phyloP scores from a whole-genome alignment of 805 yeast genomes.

The Cyberlindnera maritima region DNA sequence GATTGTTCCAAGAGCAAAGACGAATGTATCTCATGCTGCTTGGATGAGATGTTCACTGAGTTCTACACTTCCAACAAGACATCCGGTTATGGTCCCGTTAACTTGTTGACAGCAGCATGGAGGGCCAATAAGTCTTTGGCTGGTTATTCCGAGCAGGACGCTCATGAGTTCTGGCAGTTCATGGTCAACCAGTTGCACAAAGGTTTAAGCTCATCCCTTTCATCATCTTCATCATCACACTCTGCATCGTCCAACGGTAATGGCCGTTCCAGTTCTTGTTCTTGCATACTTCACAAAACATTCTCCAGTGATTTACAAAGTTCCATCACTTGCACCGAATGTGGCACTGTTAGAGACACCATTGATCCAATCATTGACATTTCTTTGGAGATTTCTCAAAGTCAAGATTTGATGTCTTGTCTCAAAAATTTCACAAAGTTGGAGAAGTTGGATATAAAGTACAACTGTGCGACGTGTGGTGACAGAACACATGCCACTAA shows the following conservation, averaged over 20 bases:
- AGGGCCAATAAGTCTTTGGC: conserved; percentile 79
- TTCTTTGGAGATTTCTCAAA: conserved; percentile 66
- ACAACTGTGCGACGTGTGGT: conserved; percentile 67
- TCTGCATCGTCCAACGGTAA: neutral
- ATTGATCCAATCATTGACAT: conserved; percentile 89
- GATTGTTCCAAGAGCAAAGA: conserved; percentile 43
- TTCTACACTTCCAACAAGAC: conserved; percentile 63
- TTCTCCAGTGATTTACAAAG: conserved; percentile 85
- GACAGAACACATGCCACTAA: conserved; percentile 65
- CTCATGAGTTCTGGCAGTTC: conserved; percentile 97
- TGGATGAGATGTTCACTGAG: conserved; percentile 73
- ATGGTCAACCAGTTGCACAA: conserved; percentile 78
- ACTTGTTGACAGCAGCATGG: conserved; percentile 84
- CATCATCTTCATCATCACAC: conserved; percentile 16
- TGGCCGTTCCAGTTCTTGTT: conserved; percentile 39
- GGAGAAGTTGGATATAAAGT: conserved; percentile 73
- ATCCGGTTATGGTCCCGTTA: conserved; percentile 78
- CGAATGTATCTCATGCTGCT: conserved; percentile 77
- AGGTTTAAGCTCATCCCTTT: conserved; percentile 26
- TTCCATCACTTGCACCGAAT: conserved; percentile 69
- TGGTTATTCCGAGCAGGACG: conserved; percentile 97
- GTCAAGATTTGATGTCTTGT: conserved; percentile 54
- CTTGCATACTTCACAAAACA: conserved; percentile 77
- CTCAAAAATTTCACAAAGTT: conserved; percentile 71
- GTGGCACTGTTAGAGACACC: conserved; percentile 55